phyloP scores from a whole-genome alignment of 768 basidiomycete genomes.

The Mycena galopus region DNA sequence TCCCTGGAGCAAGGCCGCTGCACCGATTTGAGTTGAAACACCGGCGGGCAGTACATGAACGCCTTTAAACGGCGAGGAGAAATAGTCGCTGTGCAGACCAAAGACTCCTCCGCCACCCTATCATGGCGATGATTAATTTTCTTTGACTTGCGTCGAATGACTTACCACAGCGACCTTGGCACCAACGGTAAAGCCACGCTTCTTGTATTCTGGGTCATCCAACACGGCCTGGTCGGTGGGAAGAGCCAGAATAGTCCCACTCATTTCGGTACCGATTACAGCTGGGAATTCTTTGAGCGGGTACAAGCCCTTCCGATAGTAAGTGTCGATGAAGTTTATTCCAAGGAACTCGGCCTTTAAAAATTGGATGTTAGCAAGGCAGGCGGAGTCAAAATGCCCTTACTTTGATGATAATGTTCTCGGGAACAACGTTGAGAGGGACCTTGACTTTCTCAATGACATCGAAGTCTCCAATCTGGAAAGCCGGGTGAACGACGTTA shows the following conservation, averaged over 20 bases:
- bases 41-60: conserved; percentile 75
- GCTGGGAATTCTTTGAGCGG: conserved; percentile 69
- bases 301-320: conserved; percentile 73
- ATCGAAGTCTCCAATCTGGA: conserved; percentile 67
- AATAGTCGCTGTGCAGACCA: conserved; percentile 29
- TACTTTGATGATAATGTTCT: conserved; percentile 65
- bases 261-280: conserved; percentile 81
- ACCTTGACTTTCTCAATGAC: conserved; percentile 56
- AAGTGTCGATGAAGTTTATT: conserved; percentile 73
- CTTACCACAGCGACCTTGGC: conserved; percentile 78
- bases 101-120: conserved; percentile 27
- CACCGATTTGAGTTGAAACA: conserved; percentile 72
- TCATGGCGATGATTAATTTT: not conserved
- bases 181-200: conserved; percentile 76
- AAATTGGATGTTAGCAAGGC: not conserved
- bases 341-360: conserved; percentile 78
- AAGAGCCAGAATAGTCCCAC: conserved; percentile 81
- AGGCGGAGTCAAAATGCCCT: not conserved
- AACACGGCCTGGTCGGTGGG: conserved; percentile 76
- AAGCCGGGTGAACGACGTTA: conserved; percentile 35
- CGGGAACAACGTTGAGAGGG: conserved; percentile 49
- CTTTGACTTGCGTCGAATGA: not conserved
- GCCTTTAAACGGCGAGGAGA: conserved; percentile 59
- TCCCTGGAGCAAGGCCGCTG: conserved; percentile 79
- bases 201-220: conserved; percentile 72